phyloP scores from a whole-genome alignment of 179 eudicot species.

The Amaranthus tricolor region DNA sequence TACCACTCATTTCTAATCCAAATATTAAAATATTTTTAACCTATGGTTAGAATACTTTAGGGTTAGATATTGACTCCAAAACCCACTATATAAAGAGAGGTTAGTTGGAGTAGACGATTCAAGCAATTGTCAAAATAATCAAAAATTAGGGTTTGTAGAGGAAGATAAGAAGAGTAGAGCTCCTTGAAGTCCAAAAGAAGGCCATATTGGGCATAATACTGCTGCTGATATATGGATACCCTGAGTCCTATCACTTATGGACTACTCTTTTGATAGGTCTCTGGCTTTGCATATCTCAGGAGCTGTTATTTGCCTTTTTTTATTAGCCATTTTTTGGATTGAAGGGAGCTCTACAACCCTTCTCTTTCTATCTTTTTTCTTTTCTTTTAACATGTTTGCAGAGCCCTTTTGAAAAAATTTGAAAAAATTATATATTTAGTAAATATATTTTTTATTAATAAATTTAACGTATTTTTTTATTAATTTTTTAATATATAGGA shows the following conservation, averaged over 20 bases:
- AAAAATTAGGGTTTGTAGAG: background rate
- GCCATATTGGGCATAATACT: constrained; percentile 43
- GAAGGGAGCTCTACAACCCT: constrained; percentile 75
- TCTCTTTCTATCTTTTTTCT: background rate
- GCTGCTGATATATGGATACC: constrained; percentile 74
- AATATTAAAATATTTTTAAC: too few species aligned
- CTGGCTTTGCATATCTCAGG: constrained; percentile 66
- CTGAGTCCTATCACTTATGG: constrained; percentile 33
- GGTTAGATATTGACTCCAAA: background rate
- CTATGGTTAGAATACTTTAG: background rate
- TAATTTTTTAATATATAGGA: too few species aligned
- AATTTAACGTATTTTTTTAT: too few species aligned
- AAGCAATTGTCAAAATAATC: background rate
- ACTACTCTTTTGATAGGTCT: constrained; percentile 24
- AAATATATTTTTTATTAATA: too few species aligned
- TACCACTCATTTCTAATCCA: too few species aligned
- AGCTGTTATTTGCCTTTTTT: constrained; percentile 46
- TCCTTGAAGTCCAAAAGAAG: constrained; percentile 74
- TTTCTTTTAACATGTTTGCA: background rate
- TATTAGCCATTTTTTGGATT: constrained; percentile 56
- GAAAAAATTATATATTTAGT: too few species aligned
- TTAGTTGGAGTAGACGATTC: background rate
- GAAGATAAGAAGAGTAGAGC: constrained; percentile 42
- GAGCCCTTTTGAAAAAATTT: background rate
- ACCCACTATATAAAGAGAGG: background rate